Evolutionary conservation across 1,284 basidiomycete genomes (phyloP).

Genomic region (Papiliotrema flavescens): DNA sequence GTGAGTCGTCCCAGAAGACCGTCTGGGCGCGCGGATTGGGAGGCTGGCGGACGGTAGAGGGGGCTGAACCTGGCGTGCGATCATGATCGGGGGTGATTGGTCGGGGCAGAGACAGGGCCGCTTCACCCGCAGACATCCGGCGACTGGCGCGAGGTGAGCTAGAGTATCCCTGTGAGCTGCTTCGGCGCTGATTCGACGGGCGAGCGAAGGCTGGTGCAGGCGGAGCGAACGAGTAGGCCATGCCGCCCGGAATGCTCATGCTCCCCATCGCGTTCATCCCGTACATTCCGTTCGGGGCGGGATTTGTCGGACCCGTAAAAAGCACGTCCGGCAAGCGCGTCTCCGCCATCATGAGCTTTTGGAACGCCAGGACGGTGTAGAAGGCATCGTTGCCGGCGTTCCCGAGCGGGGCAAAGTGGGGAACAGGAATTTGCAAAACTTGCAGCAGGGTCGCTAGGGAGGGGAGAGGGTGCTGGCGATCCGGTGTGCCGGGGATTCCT

Average conservation of each 20-base stretch:
- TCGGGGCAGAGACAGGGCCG: not conserved
- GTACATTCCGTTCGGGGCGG: too few relatives aligned
- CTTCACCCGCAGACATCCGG: not conserved
- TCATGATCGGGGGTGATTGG: not conserved
- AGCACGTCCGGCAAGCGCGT: constrained; percentile 39
- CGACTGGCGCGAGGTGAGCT: not conserved
- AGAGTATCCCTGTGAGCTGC: not conserved
- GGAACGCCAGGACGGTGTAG: constrained; percentile 48
- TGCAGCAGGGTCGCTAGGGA: constrained; percentile 38
- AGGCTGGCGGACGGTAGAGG: constrained; percentile 10
- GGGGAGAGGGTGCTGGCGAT: constrained; percentile 33
- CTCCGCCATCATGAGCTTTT: constrained; percentile 47
- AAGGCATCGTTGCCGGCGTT: constrained; percentile 51
- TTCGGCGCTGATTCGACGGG: not conserved
- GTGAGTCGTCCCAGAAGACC: constrained; percentile 45
- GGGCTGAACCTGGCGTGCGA: not conserved
- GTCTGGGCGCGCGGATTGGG: constrained; percentile 35
- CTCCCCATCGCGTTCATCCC: too few relatives aligned
- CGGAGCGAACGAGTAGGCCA: not conserved
- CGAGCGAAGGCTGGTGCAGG: constrained; percentile 11
- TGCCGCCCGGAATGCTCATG: constrained; percentile 5
- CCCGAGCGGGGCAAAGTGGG: constrained; percentile 42
- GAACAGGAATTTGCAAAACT: constrained; percentile 45
- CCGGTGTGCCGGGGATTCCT: constrained; percentile 31
- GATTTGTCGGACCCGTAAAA: constrained; percentile 20